Evolutionary conservation across 75 land plant genomes (phyloP), one percentile per base, ranked within the genome.

Genomic region (Selaginella moellendorffii): DNA sequence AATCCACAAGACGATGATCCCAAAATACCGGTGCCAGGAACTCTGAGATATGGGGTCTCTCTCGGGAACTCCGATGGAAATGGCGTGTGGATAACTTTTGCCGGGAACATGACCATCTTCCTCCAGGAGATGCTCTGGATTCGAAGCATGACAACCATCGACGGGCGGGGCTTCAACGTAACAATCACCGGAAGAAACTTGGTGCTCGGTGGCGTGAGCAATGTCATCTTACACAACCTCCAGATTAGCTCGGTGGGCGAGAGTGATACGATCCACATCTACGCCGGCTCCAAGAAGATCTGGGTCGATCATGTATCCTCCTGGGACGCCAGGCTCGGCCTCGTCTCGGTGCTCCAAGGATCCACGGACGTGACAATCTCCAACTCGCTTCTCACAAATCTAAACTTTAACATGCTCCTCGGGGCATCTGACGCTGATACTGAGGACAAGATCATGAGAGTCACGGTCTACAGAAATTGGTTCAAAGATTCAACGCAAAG

Each of bases 61-160:
- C 63, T 61, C 9, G 69, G 69, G 0, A 54, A 62, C 0, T 17
- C 28, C 1, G 54, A 54, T 31, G 1, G 17, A 1, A 36, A 31
- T 17, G 69, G 42, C 8, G 68, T 63, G 2, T 78, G 80, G 80
- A 78, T 78, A 27, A 78, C 67, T 0, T 78, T 78, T 42, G 21
- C 68, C 0, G 1, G 31, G 0, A 63, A 62, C 29, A 63, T 78
- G 64, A 52, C 30, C 25, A 72, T 75, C 27, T 5, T n/a, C 0
- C 77, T 77, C 8, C 21, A 29, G 10, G 63, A 61, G n/a, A 53
- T 56, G 70, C 46, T 78, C 25, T 78, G 73, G 73, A 10, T 78
- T 9, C 60, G 36, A 0, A 75, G 70, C 26, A 30, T 30, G 28
- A 75, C 80, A 31, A 75, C 80, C 22, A 66, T 75, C 0, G 80